phyloP scores from a whole-genome alignment of 805 yeast species.

The Kuraishia molischiana region DNA sequence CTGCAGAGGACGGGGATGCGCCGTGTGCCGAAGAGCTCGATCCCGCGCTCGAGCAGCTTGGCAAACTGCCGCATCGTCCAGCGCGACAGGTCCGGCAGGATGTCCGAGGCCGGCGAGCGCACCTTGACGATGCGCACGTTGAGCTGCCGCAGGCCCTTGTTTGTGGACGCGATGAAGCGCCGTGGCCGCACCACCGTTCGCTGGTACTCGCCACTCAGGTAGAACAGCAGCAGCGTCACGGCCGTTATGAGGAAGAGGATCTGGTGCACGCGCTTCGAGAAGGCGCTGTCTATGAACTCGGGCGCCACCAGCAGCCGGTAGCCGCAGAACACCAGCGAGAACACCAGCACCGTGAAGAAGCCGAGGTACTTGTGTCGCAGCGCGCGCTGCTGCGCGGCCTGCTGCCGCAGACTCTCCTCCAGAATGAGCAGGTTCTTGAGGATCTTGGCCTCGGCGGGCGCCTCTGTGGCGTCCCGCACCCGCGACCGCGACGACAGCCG shows the following conservation, averaged over 20 bases:
- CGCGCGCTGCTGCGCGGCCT: constrained; percentile 61
- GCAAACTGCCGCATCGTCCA: constrained; percentile 4
- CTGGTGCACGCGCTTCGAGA: constrained; percentile 31
- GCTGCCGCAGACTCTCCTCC: constrained; percentile 80
- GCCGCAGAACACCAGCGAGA: constrained; percentile 23
- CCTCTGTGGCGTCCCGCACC: not conserved
- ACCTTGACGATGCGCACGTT: constrained; percentile 71
- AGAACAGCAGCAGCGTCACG: constrained; percentile 68
- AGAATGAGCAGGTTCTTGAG: constrained; percentile 73
- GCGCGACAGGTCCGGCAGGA: constrained; percentile 3
- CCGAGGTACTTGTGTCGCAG: constrained; percentile 54
- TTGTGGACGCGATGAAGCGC: constrained; percentile 69
- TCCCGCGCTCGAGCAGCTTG: constrained; percentile 2
- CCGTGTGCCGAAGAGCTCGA: not conserved
- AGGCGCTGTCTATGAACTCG: constrained; percentile 13
- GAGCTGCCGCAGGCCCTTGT: constrained; percentile 79
- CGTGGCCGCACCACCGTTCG: constrained; percentile 79
- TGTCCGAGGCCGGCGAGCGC: constrained; percentile 11
- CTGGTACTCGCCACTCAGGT: constrained; percentile 81
- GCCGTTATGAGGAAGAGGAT: constrained; percentile 50
- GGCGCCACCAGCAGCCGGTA: constrained; percentile 24
- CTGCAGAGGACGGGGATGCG: not conserved
- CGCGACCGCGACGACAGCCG: constrained; percentile 3
- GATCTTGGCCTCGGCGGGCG: constrained; percentile 52
- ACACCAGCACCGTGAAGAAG: constrained; percentile 35